These are phyloP conservation scores for Heimioporus sp. DNA, from an alignment of 768 basidiomycete genomes.

Conservation along the genomic window DNA sequence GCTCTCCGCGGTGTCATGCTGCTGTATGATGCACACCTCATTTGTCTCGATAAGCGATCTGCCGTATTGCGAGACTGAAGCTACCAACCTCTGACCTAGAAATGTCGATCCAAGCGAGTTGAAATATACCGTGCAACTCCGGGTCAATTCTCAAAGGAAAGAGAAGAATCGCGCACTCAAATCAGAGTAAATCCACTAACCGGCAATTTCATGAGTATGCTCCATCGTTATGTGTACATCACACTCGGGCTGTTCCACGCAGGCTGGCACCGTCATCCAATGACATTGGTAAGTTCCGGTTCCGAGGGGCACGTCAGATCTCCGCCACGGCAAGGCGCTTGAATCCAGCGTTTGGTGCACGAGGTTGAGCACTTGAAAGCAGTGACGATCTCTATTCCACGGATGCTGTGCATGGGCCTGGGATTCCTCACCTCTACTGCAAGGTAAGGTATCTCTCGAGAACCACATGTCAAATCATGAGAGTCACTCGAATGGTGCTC, in stretches of 20 bases:
- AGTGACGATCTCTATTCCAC: constrained; percentile 2
- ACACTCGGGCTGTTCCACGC: constrained; percentile 8
- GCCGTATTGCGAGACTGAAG: not conserved
- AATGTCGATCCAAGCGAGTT: not conserved
- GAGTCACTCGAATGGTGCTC: not conserved
- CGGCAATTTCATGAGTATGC: constrained; percentile 5
- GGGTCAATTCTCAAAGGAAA: no score
- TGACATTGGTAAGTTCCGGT: constrained; percentile 13
- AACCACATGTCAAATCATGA: constrained; percentile 3
- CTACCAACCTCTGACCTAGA: not conserved
- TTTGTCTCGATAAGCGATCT: not conserved
- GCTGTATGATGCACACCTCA: not conserved
- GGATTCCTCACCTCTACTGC: constrained; percentile 19
- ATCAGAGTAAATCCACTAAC: not conserved
- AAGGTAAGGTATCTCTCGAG: constrained; percentile 13
- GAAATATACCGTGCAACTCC: not conserved
- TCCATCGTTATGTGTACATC: constrained; percentile 11
- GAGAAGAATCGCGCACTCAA: not conserved
- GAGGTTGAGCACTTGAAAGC: not conserved
- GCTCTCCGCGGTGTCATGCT: constrained; percentile 21
- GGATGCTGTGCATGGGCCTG: constrained; percentile 5
- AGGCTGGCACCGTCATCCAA: not conserved
- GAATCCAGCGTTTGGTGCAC: constrained; percentile 5
- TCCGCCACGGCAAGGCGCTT: constrained; percentile 5
- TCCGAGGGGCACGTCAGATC: constrained; percentile 22